Percentiles rank a stretch among this genome's conserved stretches.
Conservation (phyloP, 202 grass and related monocot species). For the Brachypodium distachyon region DNA sequence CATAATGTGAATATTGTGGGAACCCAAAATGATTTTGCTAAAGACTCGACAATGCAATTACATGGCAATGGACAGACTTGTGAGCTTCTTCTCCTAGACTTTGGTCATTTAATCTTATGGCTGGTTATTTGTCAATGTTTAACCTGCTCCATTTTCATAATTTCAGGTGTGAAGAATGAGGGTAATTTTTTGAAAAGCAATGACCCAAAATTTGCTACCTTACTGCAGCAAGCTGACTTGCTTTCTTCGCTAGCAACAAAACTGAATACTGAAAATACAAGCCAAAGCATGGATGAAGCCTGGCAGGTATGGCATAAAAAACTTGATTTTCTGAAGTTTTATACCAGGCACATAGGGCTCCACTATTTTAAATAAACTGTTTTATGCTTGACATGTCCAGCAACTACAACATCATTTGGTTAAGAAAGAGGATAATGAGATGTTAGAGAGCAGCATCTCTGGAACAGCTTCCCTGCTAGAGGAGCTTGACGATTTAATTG, state of each 20-base stretch:
- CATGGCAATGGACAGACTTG: background rate
- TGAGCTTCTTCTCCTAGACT: background rate
- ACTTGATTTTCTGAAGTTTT: background rate
- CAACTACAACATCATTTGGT: constrained; percentile 73
- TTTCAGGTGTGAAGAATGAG: constrained; percentile 41
- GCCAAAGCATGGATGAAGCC: constrained; percentile 85
- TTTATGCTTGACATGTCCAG: constrained; percentile 34
- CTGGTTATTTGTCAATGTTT: background rate
- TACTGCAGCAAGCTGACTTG: constrained; percentile 82
- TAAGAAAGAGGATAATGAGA: constrained; percentile 57
- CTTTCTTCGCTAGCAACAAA: constrained; percentile 80
- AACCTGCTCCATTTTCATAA: constrained; percentile 16
- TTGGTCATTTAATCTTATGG: constrained; percentile 6
- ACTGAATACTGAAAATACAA: constrained; percentile 61
- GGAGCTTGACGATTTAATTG: constrained; percentile 82
- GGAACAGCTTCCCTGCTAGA: constrained; percentile 62
- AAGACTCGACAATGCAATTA: background rate
- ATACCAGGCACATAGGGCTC: background rate
- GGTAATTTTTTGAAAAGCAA: constrained; percentile 58
- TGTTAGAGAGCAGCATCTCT: constrained; percentile 44
- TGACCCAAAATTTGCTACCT: constrained; percentile 82
- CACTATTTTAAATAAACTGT: background rate
- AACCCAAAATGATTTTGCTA: constrained; percentile 3
- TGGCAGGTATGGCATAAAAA: constrained; percentile 52
- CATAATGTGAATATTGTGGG: constrained; percentile 10